Conservation (phyloP, 2,329 filamentous ascomycete species). For the Aspergillus pseudoviridinutans region DNA sequence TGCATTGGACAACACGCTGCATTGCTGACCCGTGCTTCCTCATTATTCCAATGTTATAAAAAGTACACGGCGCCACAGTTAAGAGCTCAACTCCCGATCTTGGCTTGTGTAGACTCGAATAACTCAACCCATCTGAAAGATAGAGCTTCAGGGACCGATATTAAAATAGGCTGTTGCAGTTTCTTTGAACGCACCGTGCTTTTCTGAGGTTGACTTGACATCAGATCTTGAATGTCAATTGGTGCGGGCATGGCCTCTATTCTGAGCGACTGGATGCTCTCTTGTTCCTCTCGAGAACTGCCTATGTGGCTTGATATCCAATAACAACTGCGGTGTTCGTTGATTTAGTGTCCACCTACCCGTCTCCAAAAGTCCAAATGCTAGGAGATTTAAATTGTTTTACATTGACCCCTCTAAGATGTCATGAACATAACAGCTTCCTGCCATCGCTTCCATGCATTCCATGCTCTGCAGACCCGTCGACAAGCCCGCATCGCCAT, state of each 20-base stretch:
- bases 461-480: constrained; percentile 19
- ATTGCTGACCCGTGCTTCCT: neutral
- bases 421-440: constrained; percentile 27
- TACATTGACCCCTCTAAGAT: constrained; percentile 40
- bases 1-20: neutral
- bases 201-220: no score
- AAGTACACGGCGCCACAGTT: no score
- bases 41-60: no score
- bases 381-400: constrained; percentile 23
- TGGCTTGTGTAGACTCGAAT: no score
- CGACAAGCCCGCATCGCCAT: constrained; percentile 23
- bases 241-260: neutral
- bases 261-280: neutral
- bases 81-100: no score
- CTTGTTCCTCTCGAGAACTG: neutral
- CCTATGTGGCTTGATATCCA: neutral
- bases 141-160: no score
- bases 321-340: neutral
- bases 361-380: neutral
- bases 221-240: no score
- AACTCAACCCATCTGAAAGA: no score
- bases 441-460: constrained; percentile 26
- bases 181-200: no score
- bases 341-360: neutral
- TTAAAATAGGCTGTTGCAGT: no score